Evolutionary conservation across 176 grass and related monocot genomes (phyloP), one percentile per base, ranked within the genome.

Genomic region (Carex parvula): DNA sequence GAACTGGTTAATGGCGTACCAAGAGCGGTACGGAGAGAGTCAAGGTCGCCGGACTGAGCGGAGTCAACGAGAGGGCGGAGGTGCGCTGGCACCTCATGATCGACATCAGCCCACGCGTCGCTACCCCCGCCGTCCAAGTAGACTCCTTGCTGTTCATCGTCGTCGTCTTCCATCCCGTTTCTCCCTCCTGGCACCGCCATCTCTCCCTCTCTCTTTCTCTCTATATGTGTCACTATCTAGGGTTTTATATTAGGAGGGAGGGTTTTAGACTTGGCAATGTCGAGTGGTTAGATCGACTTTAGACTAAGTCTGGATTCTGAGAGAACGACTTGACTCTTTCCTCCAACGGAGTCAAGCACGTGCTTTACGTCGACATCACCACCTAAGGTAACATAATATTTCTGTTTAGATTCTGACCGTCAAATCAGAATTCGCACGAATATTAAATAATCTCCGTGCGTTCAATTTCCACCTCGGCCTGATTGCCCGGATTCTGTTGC

Each of bases 61-160:
- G 93, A 91, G 76, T 85, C 90, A 74, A 89, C 83, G 85, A 98
- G 93, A 16, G 89, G 79, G 42, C 88, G 90, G 88, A 98, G 96
- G 65, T 98, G 88, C 69, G 85, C 72, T 30, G 95, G 92, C 55
- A 92, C 76, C 5, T 84, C 90, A 58, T 52, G 72, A 4, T 98
- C 92, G 16, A 84, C n/a, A 6, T 90, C 84, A 67, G 29, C 81
- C 81, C 85, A 87, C 7, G 63, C 88, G 26, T 91, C 91, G 26
- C 88, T 91, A 15, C 87, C 91, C n/a, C 13, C 81, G 3, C 79
- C 88, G 39, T 84, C 55, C 81, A 84, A 8, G 57, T 81, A 26
- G 5, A 80, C 85, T 10, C 62, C 26, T 16, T 87, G 85, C 18
- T 87, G 84, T 2, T 74, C 81, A 18, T 85, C 88, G 3, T 79